Evolutionary conservation across 352 stramenopile genomes (phyloP).

Genomic region (Globisporangium spiculum): DNA sequence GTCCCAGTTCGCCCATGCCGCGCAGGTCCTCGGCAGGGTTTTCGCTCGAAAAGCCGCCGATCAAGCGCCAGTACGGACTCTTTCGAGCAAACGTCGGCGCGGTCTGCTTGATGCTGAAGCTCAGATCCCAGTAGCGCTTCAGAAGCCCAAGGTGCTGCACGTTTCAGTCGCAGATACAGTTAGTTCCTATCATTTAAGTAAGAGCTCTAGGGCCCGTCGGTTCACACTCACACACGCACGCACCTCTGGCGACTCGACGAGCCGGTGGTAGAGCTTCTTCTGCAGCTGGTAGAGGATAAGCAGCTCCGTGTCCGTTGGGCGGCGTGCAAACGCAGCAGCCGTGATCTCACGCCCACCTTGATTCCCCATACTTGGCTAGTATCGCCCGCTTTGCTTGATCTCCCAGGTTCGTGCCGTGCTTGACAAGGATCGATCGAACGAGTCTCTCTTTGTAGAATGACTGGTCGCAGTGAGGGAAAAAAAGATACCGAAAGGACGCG

Average conservation of each 20-base stretch:
- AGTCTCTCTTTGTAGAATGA: conserved; percentile 2
- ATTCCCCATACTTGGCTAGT: conserved; percentile 42
- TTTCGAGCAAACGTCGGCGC: conserved; percentile 37
- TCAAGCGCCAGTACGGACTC: conserved; percentile 39
- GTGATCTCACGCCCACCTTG: conserved; percentile 26
- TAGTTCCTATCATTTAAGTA: too few species aligned
- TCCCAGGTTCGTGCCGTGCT: not conserved
- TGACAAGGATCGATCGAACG: not conserved
- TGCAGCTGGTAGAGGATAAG: conserved; percentile 62
- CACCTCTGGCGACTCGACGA: conserved; percentile 66
- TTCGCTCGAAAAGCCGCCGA: conserved; percentile 45
- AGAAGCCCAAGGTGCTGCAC: conserved; percentile 52
- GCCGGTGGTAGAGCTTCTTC: conserved; percentile 47
- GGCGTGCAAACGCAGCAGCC: conserved; percentile 39
- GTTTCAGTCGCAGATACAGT: too few species aligned
- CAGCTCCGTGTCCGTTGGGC: conserved; percentile 59
- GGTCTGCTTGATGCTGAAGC: conserved; percentile 30
- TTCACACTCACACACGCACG: not conserved
- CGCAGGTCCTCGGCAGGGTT: conserved; percentile 58
- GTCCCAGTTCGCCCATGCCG: conserved; percentile 51
- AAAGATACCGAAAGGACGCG: not conserved
- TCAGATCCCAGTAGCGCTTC: conserved; percentile 56
- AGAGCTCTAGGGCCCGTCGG: too few species aligned
- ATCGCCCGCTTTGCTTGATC: too few species aligned
- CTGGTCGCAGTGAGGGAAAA: not conserved